These are phyloP conservation scores for Basidiobolus meristosporus DNA, from an alignment of 371 early-diverging fungal genomes.

Conservation along the genomic window DNA sequence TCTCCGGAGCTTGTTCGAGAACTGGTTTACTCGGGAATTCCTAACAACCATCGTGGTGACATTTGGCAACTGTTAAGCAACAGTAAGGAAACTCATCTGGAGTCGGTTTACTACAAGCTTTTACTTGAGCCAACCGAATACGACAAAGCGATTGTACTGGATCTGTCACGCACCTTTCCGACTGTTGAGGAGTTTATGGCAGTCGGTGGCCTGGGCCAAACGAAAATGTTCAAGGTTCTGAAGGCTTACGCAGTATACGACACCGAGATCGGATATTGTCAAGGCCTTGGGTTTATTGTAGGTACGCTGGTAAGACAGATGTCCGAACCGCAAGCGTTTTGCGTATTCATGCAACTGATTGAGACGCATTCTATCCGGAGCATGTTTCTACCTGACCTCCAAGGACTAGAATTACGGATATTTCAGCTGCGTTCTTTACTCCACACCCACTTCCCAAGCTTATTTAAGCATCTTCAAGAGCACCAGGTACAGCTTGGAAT, in stretches of 20 bases:
- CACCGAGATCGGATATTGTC: constrained; percentile 86
- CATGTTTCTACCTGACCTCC: constrained; percentile 19
- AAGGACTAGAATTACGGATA: not conserved
- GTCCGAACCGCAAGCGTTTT: constrained; percentile 83
- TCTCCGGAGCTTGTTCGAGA: no score
- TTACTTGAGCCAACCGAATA: no score
- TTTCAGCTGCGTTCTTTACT: not conserved
- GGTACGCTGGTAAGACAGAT: constrained; percentile 77
- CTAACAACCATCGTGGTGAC: no score
- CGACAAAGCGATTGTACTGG: no score
- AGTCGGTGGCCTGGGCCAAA: constrained; percentile 72
- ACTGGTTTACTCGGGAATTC: no score
- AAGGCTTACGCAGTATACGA: constrained; percentile 87
- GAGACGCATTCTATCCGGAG: constrained; percentile 60
- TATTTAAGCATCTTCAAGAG: constrained; percentile 30
- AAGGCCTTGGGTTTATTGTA: constrained; percentile 87
- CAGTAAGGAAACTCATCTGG: no score
- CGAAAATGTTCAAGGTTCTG: constrained; percentile 55
- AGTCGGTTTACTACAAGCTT: no score
- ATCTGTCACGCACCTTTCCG: constrained; percentile 85
- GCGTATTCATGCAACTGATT: constrained; percentile 76
- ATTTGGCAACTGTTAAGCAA: no score
- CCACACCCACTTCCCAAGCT: not conserved
- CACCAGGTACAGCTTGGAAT: constrained; percentile 67
- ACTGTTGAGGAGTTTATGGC: constrained; percentile 64